phyloP scores from a whole-genome alignment of 2,329 filamentous ascomycete species.

The Dothiorella sarmentorum region DNA sequence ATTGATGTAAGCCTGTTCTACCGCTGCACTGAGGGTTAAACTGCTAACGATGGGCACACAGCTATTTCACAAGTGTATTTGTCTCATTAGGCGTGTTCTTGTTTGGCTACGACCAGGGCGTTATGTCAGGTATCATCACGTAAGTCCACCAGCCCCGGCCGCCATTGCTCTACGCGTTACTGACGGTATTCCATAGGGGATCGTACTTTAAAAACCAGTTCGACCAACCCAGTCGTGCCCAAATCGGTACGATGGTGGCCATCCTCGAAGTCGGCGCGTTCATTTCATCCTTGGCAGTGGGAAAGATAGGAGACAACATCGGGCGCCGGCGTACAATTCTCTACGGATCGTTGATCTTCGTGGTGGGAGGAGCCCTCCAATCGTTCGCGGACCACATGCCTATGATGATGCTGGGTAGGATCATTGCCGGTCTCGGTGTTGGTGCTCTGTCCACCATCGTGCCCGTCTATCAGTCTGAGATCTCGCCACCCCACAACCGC shows the following conservation, averaged over 20 bases:
- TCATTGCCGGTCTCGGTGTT: constrained; percentile 51
- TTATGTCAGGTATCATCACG: constrained; percentile 77
- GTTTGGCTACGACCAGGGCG: constrained; percentile 86
- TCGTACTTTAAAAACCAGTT: constrained; percentile 90
- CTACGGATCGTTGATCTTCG: constrained; percentile 88
- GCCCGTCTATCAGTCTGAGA: constrained; percentile 53
- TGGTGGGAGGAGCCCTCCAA: constrained; percentile 79
- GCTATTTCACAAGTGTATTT: constrained; percentile 92
- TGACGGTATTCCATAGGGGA: constrained; percentile 56
- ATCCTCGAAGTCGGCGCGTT: constrained; percentile 94
- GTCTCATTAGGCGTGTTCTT: constrained; percentile 83
- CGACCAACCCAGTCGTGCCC: constrained; percentile 76
- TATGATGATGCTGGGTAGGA: constrained; percentile 68
- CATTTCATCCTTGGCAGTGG: constrained; percentile 81
- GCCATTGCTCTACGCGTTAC: constrained; percentile 20
- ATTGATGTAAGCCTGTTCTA: constrained; percentile 64
- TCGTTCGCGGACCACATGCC: constrained; percentile 76
- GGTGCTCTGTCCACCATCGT: constrained; percentile 51
- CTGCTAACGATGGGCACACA: constrained; percentile 37
- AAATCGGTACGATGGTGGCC: constrained; percentile 95
- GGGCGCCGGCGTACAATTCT: constrained; percentile 86
- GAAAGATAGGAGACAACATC: constrained; percentile 85
- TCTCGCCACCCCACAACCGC: constrained; percentile 89
- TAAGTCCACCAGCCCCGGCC: constrained; percentile 40
- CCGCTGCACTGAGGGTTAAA: background rate